These are phyloP conservation scores for Nannizzia gypsea DNA, from an alignment of 2,329 filamentous ascomycete species.

Conservation along the genomic window DNA sequence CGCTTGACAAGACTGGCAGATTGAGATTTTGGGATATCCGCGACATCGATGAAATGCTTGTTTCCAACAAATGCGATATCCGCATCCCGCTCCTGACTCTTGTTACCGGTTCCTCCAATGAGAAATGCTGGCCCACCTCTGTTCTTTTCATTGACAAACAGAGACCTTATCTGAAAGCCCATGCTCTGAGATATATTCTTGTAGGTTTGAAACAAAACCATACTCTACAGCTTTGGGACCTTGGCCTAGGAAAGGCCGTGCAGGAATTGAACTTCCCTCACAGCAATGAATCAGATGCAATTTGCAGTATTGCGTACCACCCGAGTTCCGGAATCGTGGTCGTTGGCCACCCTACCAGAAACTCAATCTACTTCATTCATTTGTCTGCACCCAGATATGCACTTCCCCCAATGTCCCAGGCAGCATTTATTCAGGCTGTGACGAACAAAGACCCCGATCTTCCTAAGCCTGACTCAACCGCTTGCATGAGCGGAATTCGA, in stretches of 20 bases:
- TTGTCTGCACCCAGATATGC: conserved; percentile 89
- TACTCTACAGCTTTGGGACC: conserved; percentile 94
- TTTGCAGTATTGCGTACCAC: conserved; percentile 94
- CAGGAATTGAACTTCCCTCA: conserved; percentile 96
- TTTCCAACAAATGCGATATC: conserved; percentile 51
- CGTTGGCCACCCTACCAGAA: conserved; percentile 89
- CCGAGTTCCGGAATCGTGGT: conserved; percentile 84
- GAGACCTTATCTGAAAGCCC: conserved; percentile 79
- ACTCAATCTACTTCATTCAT: conserved; percentile 95
- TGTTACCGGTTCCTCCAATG: conserved; percentile 70
- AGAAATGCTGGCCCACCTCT: conserved; percentile 95
- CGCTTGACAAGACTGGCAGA: conserved; percentile 88
- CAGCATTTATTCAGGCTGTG: conserved; percentile 71
- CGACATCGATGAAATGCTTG: conserved; percentile 49
- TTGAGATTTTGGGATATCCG: conserved; percentile 98
- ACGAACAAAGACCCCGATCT: conserved; percentile 59
- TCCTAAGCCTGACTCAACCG: conserved; percentile 82
- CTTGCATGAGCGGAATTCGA: conserved; percentile 90
- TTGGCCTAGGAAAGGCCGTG: conserved; percentile 85
- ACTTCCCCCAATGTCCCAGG: conserved; percentile 67
- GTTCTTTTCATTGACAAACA: conserved; percentile 94
- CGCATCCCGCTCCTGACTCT: conserved; percentile 78
- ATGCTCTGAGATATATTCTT: conserved; percentile 86
- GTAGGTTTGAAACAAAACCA: conserved; percentile 99
- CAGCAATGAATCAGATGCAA: conserved; percentile 90